Evolutionary conservation across 2,329 filamentous ascomycete species (phyloP).

Genomic region (Plectosphaerella cucumerina): DNA sequence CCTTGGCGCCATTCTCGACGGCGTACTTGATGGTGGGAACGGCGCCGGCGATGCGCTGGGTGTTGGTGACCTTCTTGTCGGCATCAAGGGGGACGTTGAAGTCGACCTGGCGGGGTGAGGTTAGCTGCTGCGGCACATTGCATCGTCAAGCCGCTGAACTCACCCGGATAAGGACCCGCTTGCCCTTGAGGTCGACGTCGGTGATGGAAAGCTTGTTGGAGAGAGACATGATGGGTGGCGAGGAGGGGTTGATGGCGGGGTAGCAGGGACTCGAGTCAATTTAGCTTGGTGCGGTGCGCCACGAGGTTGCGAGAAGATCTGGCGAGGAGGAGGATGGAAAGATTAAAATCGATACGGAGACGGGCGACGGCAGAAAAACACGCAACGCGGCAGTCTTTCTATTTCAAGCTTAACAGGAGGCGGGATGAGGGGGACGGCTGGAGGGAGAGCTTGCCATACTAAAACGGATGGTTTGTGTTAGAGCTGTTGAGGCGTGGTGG

Average conservation of each 20-base stretch:
- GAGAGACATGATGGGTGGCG: slow-evolving; percentile 78
- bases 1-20: slow-evolving; percentile 83
- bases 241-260: slow-evolving; percentile 8
- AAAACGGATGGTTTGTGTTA: no score
- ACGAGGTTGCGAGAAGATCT: no score
- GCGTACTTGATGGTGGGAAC: slow-evolving; percentile 94
- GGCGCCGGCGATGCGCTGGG: slow-evolving; percentile 95
- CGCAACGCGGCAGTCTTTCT: no score
- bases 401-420: no score
- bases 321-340: no score
- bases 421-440: no score
- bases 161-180: slow-evolving; percentile 96
- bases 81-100: slow-evolving; percentile 98
- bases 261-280: no score
- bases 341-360: no score
- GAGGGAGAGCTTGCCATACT: no score
- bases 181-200: slow-evolving; percentile 95
- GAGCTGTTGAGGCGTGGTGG: no score
- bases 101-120: slow-evolving; percentile 66
- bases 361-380: no score
- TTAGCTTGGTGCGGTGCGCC: no score
- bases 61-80: slow-evolving; percentile 94
- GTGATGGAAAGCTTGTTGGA: slow-evolving; percentile 96
- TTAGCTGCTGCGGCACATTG: background rate
- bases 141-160: slow-evolving; percentile 31